Base-by-base conservation (phyloP, 1,284 basidiomycete species). In the Agaricales sp. region DNA sequence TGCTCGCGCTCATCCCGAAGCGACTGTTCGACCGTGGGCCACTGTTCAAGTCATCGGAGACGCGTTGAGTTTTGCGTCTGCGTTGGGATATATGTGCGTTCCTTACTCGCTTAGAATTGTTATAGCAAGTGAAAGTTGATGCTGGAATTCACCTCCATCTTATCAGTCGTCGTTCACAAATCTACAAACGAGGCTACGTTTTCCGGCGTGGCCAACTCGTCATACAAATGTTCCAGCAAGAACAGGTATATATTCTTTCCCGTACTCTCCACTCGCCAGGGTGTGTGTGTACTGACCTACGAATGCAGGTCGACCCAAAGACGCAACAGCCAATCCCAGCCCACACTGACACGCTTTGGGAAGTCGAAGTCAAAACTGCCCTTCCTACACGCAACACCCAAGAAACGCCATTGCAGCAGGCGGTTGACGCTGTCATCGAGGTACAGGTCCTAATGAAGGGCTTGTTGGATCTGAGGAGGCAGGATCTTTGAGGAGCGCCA, bases 221-320 rank as follows among this genome's bases (percentile, higher is more conserved):
- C 13, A 84, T 89, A 49, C 77, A 84, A 54, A 86, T 89, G 80
- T 87, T 84, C 61, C 85, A 88, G 61, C 83, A 87, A 62, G 87
- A 88, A 63, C 79, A 83, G 63, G 84, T 80, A 61, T 51, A 59
- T 60, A n/a, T n/a, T 20, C 45, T 21, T 46, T 18, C 43, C 25
- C 48, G 44, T 25, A 43, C 38, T 18, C 43, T 16, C 22, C n/a
- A n/a, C n/a, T n/a, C n/a, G n/a, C n/a, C n/a, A n/a, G n/a, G n/a
- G n/a, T n/a, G n/a, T 50, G 6, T 13, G 16, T 44, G 41, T 49
- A 41, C 43, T 49, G 38, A 24, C 35, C 8, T 49, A 14, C 35
- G n/a, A n/a, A 43, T 20, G 23, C 51, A 83, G 84, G 74, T 82
- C 25, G 82, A 87, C 57, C 70, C 73, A 0, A 82, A 76, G 62